Conservation (phyloP, 306 rosid species). For the Glycyrrhiza uralensis region DNA sequence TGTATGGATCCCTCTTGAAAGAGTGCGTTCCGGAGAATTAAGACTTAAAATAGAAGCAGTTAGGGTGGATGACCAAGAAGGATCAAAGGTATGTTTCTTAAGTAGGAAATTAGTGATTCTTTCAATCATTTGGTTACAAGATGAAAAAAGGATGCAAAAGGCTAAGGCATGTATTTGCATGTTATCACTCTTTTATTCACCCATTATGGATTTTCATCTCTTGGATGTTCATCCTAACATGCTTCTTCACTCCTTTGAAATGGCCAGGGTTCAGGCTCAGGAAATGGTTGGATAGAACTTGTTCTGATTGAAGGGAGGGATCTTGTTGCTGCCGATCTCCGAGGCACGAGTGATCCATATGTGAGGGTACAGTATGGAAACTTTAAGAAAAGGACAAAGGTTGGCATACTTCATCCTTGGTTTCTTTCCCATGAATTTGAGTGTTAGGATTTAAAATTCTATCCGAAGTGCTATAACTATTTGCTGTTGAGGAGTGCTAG, state of each 20-base stretch:
- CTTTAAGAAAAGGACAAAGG: conserved; percentile 89
- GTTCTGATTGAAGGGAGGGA: conserved; percentile 84
- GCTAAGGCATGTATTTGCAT: background rate
- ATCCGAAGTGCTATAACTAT: background rate
- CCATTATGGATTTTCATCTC: background rate
- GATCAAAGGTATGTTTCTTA: conserved; percentile 63
- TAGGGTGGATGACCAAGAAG: conserved; percentile 60
- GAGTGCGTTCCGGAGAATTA: conserved; percentile 87
- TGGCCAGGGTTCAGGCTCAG: conserved; percentile 57
- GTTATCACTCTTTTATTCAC: background rate
- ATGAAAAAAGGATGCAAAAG: background rate
- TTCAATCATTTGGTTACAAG: conserved; percentile 2
- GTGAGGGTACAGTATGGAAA: conserved; percentile 88
- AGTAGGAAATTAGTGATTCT: conserved; percentile 9
- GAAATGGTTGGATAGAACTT: conserved; percentile 84
- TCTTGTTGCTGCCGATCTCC: conserved; percentile 88
- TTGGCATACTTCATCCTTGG: conserved; percentile 30
- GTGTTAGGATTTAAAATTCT: background rate
- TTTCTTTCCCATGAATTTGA: conserved; percentile 21
- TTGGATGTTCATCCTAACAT: conserved; percentile 7
- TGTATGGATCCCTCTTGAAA: conserved; percentile 93
- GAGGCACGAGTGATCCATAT: conserved; percentile 98
- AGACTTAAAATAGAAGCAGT: conserved; percentile 83
- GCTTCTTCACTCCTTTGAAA: conserved; percentile 24
- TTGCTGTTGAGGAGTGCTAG: too few relatives aligned